A percentile compares a stretch with the other conserved stretches of the same genome.
phyloP scores from a whole-genome alignment of 305 asterid species.

The Withania somnifera region DNA sequence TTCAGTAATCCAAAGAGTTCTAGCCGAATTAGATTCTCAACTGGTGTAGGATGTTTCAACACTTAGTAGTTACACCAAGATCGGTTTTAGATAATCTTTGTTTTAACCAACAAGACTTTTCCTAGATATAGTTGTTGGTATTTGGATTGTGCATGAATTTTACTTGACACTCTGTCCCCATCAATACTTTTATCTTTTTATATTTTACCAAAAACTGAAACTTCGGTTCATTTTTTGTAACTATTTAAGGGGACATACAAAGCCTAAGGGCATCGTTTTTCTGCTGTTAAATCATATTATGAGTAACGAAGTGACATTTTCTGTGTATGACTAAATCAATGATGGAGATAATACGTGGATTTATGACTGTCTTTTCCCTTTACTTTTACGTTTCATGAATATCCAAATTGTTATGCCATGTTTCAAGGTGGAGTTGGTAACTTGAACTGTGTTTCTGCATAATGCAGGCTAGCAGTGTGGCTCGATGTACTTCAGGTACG shows the following conservation, averaged over 20 bases:
- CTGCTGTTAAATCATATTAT: neutral
- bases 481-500: constrained; percentile 90
- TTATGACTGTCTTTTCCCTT: neutral
- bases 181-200: neutral
- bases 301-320: neutral
- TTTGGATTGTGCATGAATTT: neutral
- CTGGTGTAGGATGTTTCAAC: neutral
- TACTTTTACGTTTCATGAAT: neutral
- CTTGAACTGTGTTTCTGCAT: neutral
- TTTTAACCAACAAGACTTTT: neutral
- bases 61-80: neutral
- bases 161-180: neutral
- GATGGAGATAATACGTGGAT: neutral
- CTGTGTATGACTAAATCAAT: neutral
- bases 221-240: neutral
- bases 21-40: neutral
- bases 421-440: neutral
- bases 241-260: neutral
- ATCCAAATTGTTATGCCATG: neutral
- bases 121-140: neutral
- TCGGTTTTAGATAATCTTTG: neutral
- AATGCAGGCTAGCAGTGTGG: constrained; percentile 74
- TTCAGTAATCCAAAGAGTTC: neutral
- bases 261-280: neutral
- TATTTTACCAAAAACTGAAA: neutral